Percentiles rank a stretch among this genome's conserved stretches.
Evolutionary conservation across 108 stramenopile species (phyloP).

Genomic region (Cylindrotheca fusiformis): DNA sequence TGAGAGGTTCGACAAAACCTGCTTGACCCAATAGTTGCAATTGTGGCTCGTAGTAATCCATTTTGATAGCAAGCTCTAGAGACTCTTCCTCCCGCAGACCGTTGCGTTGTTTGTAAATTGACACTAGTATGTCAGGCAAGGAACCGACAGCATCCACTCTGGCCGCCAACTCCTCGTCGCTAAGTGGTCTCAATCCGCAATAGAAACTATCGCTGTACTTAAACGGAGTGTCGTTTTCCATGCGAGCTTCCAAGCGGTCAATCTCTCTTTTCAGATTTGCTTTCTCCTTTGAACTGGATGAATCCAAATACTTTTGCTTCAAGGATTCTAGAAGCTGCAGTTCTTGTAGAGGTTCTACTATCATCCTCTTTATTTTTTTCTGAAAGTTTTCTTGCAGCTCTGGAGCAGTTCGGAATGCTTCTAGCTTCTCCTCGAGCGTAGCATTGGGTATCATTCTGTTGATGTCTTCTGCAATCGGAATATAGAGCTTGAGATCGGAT

Average conservation of each 20-base stretch:
- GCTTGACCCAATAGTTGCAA: slow-evolving; percentile 42
- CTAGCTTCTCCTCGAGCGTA: slow-evolving; percentile 19
- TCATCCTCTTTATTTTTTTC: slow-evolving; percentile 30
- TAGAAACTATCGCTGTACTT: slow-evolving; percentile 25
- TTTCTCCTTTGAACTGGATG: slow-evolving; percentile 27
- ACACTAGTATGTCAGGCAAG: slow-evolving; percentile 31
- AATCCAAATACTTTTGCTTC: slow-evolving; percentile 25
- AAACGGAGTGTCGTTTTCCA: slow-evolving; percentile 10
- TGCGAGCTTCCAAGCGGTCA: slow-evolving; percentile 18
- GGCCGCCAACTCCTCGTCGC: slow-evolving; percentile 26
- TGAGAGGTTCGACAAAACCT: slow-evolving; percentile 7
- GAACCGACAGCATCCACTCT: slow-evolving; percentile 25
- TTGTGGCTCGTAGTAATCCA: slow-evolving; percentile 41
- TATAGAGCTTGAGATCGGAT: slow-evolving; percentile 36
- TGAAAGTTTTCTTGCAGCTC: slow-evolving; percentile 34
- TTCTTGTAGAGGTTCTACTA: slow-evolving; percentile 33
- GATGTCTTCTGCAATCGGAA: slow-evolving; percentile 31
- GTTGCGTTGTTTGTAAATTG: slow-evolving; percentile 33
- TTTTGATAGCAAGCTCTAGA: slow-evolving; percentile 27
- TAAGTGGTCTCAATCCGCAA: slow-evolving; percentile 16
- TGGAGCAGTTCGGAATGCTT: slow-evolving; percentile 25
- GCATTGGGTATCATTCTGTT: slow-evolving; percentile 23
- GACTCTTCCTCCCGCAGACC: slow-evolving; percentile 10
- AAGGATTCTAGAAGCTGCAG: slow-evolving; percentile 32
- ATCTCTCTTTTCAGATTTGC: slow-evolving; percentile 33